Evolutionary conservation across 306 rosid species (phyloP), one percentile per base, ranked within the genome.

Genomic region (Quercus alba): DNA sequence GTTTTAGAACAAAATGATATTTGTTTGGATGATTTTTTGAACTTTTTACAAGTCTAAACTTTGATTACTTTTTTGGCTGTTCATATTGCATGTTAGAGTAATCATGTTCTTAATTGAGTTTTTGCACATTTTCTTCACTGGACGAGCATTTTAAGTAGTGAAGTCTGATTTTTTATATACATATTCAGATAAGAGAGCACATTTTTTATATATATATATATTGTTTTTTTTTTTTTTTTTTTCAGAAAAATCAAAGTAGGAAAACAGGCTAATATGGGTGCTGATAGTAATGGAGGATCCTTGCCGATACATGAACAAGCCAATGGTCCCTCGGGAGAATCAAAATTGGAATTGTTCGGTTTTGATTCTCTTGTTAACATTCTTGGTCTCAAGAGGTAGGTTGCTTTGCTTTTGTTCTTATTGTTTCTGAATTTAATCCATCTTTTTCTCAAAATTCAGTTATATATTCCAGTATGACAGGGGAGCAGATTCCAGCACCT

Each of bases 321-420:
- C 69, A 87, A 88, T 59, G 93, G 98, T 71, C 81, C 94, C 31
- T 97, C 84, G 72, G 90, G 83, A 79, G 99, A 96, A 41, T 96
- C 99, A 30, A 96, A 89, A 77, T 81, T 96, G 81, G 99, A 96
- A 78, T 80, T 96, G 79, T 96, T 96, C 51, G 99, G 99, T 81
- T 96, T 96, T 84, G 99, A 95, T 90, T 96, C 99, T 77, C 99
- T 96, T 67, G 99, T 96, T 80, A 96, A 93, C 81, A 96, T 96
- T 90, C 98, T 96, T 49, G 99, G 99, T 82, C 98, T 96, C 68
- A 96, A 87, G 85, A 96, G 99, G 99, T 95, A 84, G 30, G 31
- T 5, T 70, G 33, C 70, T 83, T 33, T 71, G 67, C 6, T 63
- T 63, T 61, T 44, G 25, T 35, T 18, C 26, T 1, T 77, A 7